Evolutionary conservation across 257 asterid species (phyloP).

Genomic region (Solanum lycopersicoides): DNA sequence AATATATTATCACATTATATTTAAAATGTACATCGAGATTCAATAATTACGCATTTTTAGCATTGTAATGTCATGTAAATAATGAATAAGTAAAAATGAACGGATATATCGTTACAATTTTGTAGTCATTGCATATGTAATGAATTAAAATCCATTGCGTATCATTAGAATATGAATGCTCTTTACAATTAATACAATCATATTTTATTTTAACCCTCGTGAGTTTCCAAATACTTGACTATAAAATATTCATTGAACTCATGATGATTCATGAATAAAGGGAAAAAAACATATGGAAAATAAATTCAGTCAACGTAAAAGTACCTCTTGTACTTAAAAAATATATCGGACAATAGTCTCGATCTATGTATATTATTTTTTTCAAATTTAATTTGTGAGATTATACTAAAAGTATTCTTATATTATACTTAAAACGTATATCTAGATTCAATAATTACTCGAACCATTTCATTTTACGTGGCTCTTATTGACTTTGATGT

Average conservation of each 20-base stretch:
- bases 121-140: not conserved
- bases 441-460: no score
- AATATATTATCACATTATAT: not conserved
- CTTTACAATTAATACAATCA: not conserved
- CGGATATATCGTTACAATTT: not conserved
- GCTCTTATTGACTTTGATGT: not conserved
- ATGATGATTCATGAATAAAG: not conserved
- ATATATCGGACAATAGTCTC: no score
- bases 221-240: not conserved
- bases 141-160: not conserved
- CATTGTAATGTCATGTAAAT: not conserved
- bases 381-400: accelerated
- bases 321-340: not conserved
- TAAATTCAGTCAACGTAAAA: not conserved
- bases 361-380: no score
- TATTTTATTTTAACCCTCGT: not conserved
- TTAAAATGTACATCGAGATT: not conserved
- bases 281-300: not conserved
- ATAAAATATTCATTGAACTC: not conserved
- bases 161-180: not conserved
- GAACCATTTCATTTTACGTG: not conserved
- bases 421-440: not conserved
- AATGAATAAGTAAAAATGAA: accelerated
- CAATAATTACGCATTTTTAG: no score
- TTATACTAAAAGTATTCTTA: accelerated